A percentile compares a stretch with the other conserved stretches of the same genome.
These are phyloP conservation scores for Passiflora organensis DNA, from an alignment of 345 rosid species.

Conservation along the genomic window DNA sequence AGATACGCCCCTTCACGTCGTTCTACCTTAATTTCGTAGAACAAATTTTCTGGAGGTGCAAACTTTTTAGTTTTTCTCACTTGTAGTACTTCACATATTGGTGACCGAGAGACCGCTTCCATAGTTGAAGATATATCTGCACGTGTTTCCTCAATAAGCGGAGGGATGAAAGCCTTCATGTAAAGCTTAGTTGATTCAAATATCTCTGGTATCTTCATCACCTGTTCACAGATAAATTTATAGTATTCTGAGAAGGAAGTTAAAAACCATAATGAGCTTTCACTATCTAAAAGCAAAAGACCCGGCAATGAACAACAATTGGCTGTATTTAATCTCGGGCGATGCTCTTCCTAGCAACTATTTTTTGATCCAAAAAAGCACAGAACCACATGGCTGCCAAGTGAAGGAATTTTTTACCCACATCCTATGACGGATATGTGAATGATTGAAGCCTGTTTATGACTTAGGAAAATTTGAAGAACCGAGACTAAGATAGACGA, in stretches of 20 bases:
- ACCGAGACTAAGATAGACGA: too few species aligned
- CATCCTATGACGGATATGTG: too few species aligned
- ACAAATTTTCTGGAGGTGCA: background rate
- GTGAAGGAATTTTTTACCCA: too few species aligned
- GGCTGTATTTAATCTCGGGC: too few species aligned
- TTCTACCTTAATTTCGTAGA: slow-evolving; percentile 24
- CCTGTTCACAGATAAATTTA: slow-evolving; percentile 13
- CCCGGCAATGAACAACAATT: too few species aligned
- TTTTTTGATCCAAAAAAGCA: too few species aligned
- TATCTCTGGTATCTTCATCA: slow-evolving; percentile 28
- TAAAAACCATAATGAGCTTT: background rate
- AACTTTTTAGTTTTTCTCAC: background rate
- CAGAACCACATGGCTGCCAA: too few species aligned
- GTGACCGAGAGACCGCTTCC: slow-evolving; percentile 25
- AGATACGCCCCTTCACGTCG: slow-evolving; percentile 29
- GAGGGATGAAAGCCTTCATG: slow-evolving; percentile 23
- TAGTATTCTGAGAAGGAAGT: background rate
- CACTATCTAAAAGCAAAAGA: too few species aligned
- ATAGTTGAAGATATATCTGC: slow-evolving; percentile 26
- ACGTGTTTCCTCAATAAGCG: slow-evolving; percentile 47
- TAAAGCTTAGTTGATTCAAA: slow-evolving; percentile 28
- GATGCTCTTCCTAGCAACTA: too few species aligned
- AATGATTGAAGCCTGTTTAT: too few species aligned
- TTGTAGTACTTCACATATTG: slow-evolving; percentile 25
- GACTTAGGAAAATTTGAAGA: too few species aligned